Base-by-base conservation (phyloP, 2,329 filamentous ascomycete species). In the Colletotrichum acutatum region DNA sequence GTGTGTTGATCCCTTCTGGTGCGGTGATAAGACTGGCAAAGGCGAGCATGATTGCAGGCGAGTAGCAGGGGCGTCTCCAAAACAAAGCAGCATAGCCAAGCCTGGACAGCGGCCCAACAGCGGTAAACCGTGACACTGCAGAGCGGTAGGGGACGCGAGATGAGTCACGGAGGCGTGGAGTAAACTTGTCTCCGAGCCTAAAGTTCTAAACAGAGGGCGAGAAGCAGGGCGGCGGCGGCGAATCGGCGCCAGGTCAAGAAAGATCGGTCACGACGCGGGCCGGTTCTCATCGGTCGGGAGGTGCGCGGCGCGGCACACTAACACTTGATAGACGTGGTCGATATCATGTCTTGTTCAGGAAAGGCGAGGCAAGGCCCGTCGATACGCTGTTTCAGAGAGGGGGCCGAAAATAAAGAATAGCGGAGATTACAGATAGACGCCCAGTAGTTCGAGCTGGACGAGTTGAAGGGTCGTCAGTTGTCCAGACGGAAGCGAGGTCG, bases 231-330 rank as follows among this genome's bases (percentile, higher is more conserved):
- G 60, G 61, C 52, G 60, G 60, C 69, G 69, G 65, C 65, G 69
- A 53, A 34, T 65, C 66, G 66, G 66, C 60, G 59, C 59, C 66
- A 69, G 70, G 59, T 72, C 53, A 56, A 56, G 16, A 26, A 22
- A 54, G 42, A 46, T 59, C 46, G 60, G 70, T 64, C 70, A 59
- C 60, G 28, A 72, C 70, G 66, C 66, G 66, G 66, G 66, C 66
- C 70, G 66, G 58, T 34, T 66, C 26, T 16, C 66, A 64, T 22
- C 63, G 34, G 32, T 59, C 60, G 65, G 54, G 3, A 30, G 42
- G 52, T 52, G 68, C 58, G 65, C 65, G 58, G 63, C 56, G 63
- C 52, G 58, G 57, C 19, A 19, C 69, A 59, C 59, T 60, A 63
- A 32, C 52, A 26, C 22, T 53, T 37, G 24, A 24, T 54, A 57